phyloP scores from a whole-genome alignment of 2,329 filamentous ascomycete species.

The Fusarium pininemorale region DNA sequence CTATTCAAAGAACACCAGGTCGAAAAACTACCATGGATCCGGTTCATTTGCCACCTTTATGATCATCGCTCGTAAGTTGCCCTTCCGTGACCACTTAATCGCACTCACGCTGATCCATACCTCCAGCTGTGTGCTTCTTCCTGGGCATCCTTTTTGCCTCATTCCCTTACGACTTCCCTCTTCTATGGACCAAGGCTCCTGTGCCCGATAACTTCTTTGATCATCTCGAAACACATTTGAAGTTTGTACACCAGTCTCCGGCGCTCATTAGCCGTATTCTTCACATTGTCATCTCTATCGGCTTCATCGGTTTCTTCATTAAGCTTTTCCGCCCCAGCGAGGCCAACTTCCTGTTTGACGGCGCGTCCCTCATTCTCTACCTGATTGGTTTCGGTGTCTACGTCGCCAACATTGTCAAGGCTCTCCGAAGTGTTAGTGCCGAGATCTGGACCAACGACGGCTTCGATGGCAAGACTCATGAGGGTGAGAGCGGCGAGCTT shows the following conservation, averaged over 20 bases:
- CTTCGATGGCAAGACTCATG: constrained; percentile 48
- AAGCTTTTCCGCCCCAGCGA: constrained; percentile 96
- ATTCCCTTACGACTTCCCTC: constrained; percentile 94
- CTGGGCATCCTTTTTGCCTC: constrained; percentile 96
- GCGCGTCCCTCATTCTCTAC: constrained; percentile 82
- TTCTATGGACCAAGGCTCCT: constrained; percentile 78
- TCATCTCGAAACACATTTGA: constrained; percentile 88
- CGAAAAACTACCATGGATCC: constrained; percentile 66
- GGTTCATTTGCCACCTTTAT: constrained; percentile 94
- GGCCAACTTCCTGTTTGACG: constrained; percentile 94
- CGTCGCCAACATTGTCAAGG: constrained; percentile 95
- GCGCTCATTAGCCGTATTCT: constrained; percentile 92
- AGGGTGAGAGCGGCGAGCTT: constrained; percentile 64
- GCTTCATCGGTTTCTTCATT: constrained; percentile 86
- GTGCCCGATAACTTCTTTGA: constrained; percentile 76
- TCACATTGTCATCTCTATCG: constrained; percentile 90
- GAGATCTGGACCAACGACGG: constrained; percentile 67
- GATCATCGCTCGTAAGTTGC: constrained; percentile 87
- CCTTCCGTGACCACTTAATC: constrained; percentile 8
- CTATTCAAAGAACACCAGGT: constrained; percentile 66
- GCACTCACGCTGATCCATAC: background rate
- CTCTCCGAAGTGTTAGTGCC: constrained; percentile 81
- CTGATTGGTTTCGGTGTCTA: constrained; percentile 92
- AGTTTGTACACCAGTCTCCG: constrained; percentile 89
- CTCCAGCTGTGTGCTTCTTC: constrained; percentile 89